Evolutionary conservation across 306 rosid species (phyloP), one percentile per base, ranked within the genome.

Genomic region (Prosopis cineraria): DNA sequence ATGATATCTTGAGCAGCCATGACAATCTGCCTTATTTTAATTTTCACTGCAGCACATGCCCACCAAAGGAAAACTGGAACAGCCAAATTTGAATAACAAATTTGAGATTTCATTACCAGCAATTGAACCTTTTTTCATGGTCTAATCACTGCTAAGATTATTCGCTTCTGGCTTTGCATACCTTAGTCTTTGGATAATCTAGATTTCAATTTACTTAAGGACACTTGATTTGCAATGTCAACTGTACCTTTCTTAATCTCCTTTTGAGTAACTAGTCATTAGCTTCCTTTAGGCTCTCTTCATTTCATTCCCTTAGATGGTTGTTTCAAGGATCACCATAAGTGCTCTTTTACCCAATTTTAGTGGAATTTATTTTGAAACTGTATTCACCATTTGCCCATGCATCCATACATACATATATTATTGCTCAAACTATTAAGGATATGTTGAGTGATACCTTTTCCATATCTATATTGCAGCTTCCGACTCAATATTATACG

Each of bases 401-500:
- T 3, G 31, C 62, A 10, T 55, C 29, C 24, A 5, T 48, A 6
- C 56, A 74, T 37, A 33, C 37, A 55, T 33, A 44, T 27, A 27
- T 13, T 24, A 72, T 81, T 80, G 43, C 33, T 62, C 47, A 34
- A 12, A 60, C 70, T 44, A 10, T 33, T 25, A 39, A 68, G 33
- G 68, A 50, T 41, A 63, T 81, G 52, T 72, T 56, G 67, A 74
- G 80, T 77, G 65, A 66, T 43, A 52, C 22, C 2, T 71, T 91
- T 81, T 81, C 59, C 76, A 80, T 85, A 39, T 47, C 77, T 77
- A 43, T 87, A n/a, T n/a, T n/a, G 93, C 96, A 93, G 98, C 93
- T 93, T 81, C 98, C 89, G 31, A 93, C 98, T 65, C 97, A 93
- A 84, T 84, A 78, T 71, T 91, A 89, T 68, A 89, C 36, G 84